Evolutionary conservation across 2,329 filamentous ascomycete genomes (phyloP).

Genomic region (Amphichorda felina): DNA sequence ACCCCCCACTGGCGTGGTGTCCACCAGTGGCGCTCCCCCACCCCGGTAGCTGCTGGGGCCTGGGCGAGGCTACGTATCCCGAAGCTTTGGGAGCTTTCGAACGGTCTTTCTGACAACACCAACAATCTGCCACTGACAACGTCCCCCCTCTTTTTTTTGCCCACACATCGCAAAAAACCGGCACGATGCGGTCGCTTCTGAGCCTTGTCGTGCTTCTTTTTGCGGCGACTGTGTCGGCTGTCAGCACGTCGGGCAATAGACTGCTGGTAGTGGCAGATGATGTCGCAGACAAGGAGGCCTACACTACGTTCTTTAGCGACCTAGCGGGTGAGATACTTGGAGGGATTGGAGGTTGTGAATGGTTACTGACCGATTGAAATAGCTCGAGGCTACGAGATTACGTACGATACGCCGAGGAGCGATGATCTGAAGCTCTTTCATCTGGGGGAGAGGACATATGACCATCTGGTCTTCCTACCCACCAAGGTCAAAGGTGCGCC

Average conservation of each 20-base stretch:
- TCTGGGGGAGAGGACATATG: constrained; percentile 78
- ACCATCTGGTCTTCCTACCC: constrained; percentile 83
- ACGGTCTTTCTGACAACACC: not conserved
- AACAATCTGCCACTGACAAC: not conserved
- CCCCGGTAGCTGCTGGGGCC: not conserved
- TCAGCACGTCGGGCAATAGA: constrained; percentile 68
- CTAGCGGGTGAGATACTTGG: constrained; percentile 45
- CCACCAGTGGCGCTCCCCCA: not conserved
- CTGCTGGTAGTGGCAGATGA: constrained; percentile 83
- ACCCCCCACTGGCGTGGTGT: too few species aligned
- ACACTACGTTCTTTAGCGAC: constrained; percentile 70
- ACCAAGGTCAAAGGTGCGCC: constrained; percentile 73
- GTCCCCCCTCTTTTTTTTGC: not conserved
- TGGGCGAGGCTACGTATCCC: constrained; percentile 19
- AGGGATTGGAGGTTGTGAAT: not conserved
- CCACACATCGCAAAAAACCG: not conserved
- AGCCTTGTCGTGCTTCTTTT: constrained; percentile 58
- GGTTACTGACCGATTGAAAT: constrained; percentile 11
- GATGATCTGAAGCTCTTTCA: constrained; percentile 67
- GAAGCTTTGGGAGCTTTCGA: not conserved
- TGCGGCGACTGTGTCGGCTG: constrained; percentile 55
- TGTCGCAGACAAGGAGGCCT: constrained; percentile 65
- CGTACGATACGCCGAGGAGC: constrained; percentile 75
- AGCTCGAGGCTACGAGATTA: constrained; percentile 76
- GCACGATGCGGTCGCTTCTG: constrained; percentile 59